Evolutionary conservation across 495 filamentous ascomycete genomes (phyloP), one percentile per base, ranked within the genome.

Genomic region (Pyrenopolyporus hunteri): DNA sequence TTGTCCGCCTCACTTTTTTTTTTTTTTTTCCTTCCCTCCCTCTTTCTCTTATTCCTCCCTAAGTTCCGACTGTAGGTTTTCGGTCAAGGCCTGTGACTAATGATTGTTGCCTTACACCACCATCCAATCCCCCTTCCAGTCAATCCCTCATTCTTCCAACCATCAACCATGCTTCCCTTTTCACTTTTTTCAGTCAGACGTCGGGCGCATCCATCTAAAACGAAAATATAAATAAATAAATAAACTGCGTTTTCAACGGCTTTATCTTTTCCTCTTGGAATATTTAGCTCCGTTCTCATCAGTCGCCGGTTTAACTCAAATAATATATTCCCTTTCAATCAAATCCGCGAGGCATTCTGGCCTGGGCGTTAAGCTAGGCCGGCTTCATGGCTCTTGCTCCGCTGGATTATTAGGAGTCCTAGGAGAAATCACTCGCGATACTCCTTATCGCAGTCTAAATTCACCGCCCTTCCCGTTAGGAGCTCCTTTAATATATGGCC

Each of bases 1-100:
- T 64, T 59, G 64, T 67, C 59, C 69, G 72, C 72, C 69, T 72
- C 69, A 74, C 69, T 72, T 67, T 66, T 64, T 39, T 31, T 47
- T 50, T 39, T 52, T 37, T 23, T 23, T 42, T 33, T 42, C 47
- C 32, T n/a, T 25, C 25, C 29, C 2, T 26, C 10, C 7, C 20
- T 25, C 40, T 45, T 54, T 28, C 26, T 13, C 43, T 19, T 55
- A 6, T 45, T 28, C 23, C 42, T 26, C 13, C 23, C 14, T 28
- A 20, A 17, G 49, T 54, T 2, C 25, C 22, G 35, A 33, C 19
- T 20, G 13, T 31, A 52, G 40, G 42, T n/a, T 56, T 53, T 60
- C 49, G 55, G 55, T 50, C 29, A 59, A 32, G 42, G 28, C 19
- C 8, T 26, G 37, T 46, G 20, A 36, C 28, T 11, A 11, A 53